phyloP scores from a whole-genome alignment of 305 asterid species.

The Fraxinus platypoda region DNA sequence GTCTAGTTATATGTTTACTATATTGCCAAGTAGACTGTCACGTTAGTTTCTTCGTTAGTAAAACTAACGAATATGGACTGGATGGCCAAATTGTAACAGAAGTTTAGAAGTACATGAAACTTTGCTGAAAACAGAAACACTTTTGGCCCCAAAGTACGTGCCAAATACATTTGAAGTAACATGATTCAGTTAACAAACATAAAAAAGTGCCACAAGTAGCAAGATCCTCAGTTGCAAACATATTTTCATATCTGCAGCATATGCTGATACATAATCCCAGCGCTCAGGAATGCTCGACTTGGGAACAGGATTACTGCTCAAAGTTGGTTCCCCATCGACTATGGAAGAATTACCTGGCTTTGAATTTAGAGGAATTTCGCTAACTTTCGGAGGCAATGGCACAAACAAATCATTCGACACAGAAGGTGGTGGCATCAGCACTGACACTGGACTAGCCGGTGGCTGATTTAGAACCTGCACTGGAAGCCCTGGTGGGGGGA shows the following conservation, averaged over 20 bases:
- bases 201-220: constrained; percentile 17
- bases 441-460: constrained; percentile 16
- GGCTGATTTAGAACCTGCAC: constrained; percentile 8
- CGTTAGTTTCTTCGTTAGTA: neutral
- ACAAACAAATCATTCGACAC: constrained; percentile 14
- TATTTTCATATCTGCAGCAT: constrained; percentile 13
- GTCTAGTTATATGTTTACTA: neutral
- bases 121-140: neutral
- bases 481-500: constrained; percentile 27
- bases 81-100: neutral
- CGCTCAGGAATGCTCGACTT: constrained; percentile 22
- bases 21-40: neutral
- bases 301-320: constrained; percentile 22
- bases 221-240: constrained; percentile 11
- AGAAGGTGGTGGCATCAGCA: constrained; percentile 25
- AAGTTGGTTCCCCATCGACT: neutral
- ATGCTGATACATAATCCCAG: constrained; percentile 19
- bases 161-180: neutral
- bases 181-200: neutral
- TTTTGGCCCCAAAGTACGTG: neutral
- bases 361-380: constrained; percentile 25
- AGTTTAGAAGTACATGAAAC: neutral
- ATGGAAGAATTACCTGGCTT: constrained; percentile 16
- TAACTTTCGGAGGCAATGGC: constrained; percentile 32
- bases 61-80: neutral